phyloP scores from a whole-genome alignment of 805 yeast species.

The Myxozyma sirexii region DNA sequence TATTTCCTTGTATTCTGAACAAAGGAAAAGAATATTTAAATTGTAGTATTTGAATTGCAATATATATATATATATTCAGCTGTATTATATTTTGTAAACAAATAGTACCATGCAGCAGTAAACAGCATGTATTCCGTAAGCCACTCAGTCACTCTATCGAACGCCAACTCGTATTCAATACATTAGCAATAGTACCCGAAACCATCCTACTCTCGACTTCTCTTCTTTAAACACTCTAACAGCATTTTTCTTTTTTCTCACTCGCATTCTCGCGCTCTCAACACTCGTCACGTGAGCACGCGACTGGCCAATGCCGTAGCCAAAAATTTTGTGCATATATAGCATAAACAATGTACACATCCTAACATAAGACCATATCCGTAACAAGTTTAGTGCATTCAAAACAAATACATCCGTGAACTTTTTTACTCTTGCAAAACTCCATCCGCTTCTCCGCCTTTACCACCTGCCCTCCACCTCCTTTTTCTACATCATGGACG shows the following conservation, averaged over 20 bases:
- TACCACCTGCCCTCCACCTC: neutral
- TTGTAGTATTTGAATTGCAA: too few relatives aligned
- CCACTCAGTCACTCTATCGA: too few relatives aligned
- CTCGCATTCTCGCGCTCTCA: neutral
- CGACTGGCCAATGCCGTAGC: neutral
- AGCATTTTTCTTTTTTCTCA: neutral
- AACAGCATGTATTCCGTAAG: too few relatives aligned
- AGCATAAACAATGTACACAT: neutral
- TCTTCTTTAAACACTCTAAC: too few relatives aligned
- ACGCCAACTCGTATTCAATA: too few relatives aligned
- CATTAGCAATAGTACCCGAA: too few relatives aligned
- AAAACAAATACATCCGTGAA: constrained; percentile 1
- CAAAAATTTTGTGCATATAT: neutral
- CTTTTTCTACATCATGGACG: constrained; percentile 57
- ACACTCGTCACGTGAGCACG: constrained; percentile 7
- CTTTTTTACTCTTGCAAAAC: neutral
- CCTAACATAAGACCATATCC: neutral
- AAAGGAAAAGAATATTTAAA: too few relatives aligned
- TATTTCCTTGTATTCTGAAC: too few relatives aligned
- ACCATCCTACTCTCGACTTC: too few relatives aligned
- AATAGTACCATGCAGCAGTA: too few relatives aligned
- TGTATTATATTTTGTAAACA: too few relatives aligned
- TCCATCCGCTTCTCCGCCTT: neutral
- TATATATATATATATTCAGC: too few relatives aligned
- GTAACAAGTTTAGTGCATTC: neutral